Evolutionary conservation across 169 alveolate species (phyloP).

Genomic region (Perkinsus marinus): DNA sequence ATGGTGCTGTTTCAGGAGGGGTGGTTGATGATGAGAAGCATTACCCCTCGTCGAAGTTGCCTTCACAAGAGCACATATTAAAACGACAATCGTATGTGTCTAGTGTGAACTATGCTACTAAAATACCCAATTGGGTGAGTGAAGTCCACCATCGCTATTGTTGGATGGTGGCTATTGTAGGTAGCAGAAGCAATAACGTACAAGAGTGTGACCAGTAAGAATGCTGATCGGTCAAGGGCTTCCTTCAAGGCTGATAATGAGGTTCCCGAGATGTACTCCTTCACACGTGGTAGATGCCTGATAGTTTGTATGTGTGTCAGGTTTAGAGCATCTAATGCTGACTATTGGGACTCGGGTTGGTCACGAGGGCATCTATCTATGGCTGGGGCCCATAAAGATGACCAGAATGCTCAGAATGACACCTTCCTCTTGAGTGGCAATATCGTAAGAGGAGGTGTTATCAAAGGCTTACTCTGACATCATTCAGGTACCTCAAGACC

Average conservation of each 20-base stretch:
- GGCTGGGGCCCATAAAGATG: conserved; percentile 24
- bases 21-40: neutral
- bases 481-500: conserved; percentile 10
- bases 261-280: conserved; percentile 12
- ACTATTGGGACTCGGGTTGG: conserved; percentile 23
- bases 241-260: conserved; percentile 14
- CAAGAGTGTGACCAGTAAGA: conserved; percentile 7
- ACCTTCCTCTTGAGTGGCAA: conserved; percentile 22
- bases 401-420: conserved; percentile 10
- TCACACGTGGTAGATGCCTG: too few relatives aligned
- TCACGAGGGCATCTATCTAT: conserved; percentile 25
- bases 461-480: neutral
- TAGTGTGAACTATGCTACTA: conserved; percentile 11
- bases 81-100: conserved; percentile 16
- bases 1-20: neutral
- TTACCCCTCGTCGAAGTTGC: conserved; percentile 20
- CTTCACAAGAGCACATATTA: conserved; percentile 13
- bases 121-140: conserved; percentile 25
- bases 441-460: neutral
- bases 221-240: conserved; percentile 8
- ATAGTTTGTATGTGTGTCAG: neutral
- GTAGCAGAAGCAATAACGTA: conserved; percentile 18
- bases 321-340: conserved; percentile 22
- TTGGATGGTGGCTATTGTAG: neutral
- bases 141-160: neutral